These are phyloP conservation scores for Rhododendron williamsianum DNA, from an alignment of 148 eudicot genomes.

Conservation along the genomic window DNA sequence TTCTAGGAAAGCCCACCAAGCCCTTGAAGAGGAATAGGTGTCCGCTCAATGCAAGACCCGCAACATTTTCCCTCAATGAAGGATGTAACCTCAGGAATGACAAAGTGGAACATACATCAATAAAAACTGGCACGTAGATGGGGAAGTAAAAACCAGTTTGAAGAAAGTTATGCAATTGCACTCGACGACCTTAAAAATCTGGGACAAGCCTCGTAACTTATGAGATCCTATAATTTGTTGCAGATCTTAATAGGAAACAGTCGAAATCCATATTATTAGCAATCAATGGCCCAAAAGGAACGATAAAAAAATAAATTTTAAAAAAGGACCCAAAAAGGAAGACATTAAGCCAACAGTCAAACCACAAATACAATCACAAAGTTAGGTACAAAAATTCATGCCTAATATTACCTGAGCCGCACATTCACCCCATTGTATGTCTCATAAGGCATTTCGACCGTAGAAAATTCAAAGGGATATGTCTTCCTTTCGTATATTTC, in stretches of 20 bases:
- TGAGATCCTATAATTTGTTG: not conserved
- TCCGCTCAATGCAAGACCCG: not conserved
- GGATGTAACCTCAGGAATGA: not conserved
- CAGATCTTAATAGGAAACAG: not conserved
- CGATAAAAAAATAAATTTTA: no score
- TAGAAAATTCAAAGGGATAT: conserved; percentile 88
- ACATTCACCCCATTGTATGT: conserved; percentile 88
- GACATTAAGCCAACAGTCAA: not conserved
- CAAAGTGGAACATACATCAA: not conserved
- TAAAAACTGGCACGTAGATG: not conserved
- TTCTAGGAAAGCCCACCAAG: not conserved
- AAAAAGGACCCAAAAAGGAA: not conserved
- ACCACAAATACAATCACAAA: not conserved
- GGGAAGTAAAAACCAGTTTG: not conserved
- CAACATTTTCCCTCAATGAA: not conserved
- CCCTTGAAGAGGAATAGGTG: not conserved
- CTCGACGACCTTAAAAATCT: not conserved
- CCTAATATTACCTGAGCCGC: conserved; percentile 62
- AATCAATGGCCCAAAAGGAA: not conserved
- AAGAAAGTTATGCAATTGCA: not conserved
- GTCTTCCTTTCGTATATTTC: conserved; percentile 89
- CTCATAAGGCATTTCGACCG: conserved; percentile 98
- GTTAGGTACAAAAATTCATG: not conserved
- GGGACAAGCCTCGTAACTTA: not conserved
- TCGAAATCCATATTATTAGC: no score